Percentiles rank a stretch among this genome's conserved stretches.
phyloP scores from a whole-genome alignment of 768 basidiomycete genomes.

The Tricholomella constricta region DNA sequence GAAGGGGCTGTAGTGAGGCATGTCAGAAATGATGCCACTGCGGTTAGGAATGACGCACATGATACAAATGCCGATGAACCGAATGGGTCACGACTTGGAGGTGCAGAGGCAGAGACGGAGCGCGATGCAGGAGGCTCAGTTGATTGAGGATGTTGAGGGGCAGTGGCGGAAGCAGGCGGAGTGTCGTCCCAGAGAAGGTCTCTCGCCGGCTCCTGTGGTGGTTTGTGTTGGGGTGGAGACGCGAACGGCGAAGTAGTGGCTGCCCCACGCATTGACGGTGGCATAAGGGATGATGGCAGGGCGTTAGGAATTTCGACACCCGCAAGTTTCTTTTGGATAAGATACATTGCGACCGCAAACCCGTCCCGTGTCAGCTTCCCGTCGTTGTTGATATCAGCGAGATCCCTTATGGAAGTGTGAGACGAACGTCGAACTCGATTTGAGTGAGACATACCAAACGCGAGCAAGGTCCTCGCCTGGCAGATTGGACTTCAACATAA shows the following conservation, averaged over 20 bases:
- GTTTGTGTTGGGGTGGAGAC: conserved; percentile 40
- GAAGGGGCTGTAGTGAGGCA: conserved; percentile 11
- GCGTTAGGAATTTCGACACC: conserved; percentile 73
- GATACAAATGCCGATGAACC: conserved; percentile 33
- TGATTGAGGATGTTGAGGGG: conserved; percentile 40
- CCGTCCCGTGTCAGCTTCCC: conserved; percentile 87
- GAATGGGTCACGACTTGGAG: conserved; percentile 52
- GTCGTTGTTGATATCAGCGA: conserved; percentile 86
- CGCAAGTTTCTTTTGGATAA: conserved; percentile 83
- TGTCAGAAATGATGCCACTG: not conserved
- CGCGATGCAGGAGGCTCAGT: conserved; percentile 27
- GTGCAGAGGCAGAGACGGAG: conserved; percentile 21
- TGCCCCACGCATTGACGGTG: conserved; percentile 70
- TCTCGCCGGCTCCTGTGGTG: conserved; percentile 41
- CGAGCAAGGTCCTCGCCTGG: conserved; percentile 83
- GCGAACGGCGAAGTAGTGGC: conserved; percentile 43
- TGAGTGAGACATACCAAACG: conserved; percentile 68
- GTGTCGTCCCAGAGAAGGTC: conserved; percentile 61
- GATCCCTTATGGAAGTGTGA: conserved; percentile 64
- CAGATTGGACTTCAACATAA: conserved; percentile 89
- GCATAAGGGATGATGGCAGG: conserved; percentile 77
- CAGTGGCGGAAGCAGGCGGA: conserved; percentile 46
- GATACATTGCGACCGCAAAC: conserved; percentile 93
- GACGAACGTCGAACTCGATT: not conserved
- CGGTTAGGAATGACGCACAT: conserved; percentile 24